phyloP scores from a whole-genome alignment of 1,284 basidiomycete genomes.

The Inonotus hispidus region DNA sequence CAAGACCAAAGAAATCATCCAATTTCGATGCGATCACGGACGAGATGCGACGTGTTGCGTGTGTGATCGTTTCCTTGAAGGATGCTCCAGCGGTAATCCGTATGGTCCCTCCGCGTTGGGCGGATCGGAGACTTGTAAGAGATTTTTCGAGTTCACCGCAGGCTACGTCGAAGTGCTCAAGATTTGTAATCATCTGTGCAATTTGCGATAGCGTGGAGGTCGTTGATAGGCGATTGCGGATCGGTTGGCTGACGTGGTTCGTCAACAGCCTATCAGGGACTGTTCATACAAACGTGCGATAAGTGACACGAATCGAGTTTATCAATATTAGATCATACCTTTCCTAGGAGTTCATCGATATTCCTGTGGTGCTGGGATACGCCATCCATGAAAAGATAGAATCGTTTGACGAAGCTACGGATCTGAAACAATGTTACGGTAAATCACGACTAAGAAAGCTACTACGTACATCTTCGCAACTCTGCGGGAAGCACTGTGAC shows the following conservation, averaged over 20 bases:
- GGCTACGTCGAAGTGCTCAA: constrained; percentile 88
- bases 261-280: constrained; percentile 84
- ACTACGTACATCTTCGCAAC: constrained; percentile 79
- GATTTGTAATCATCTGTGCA: constrained; percentile 89
- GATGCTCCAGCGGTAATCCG: constrained; percentile 60
- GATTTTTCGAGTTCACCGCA: constrained; percentile 86
- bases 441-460: background rate
- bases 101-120: constrained; percentile 79
- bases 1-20: constrained; percentile 93
- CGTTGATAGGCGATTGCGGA: constrained; percentile 64
- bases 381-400: constrained; percentile 95
- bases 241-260: constrained; percentile 75
- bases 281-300: constrained; percentile 28
- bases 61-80: constrained; percentile 66
- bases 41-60: constrained; percentile 77
- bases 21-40: constrained; percentile 86
- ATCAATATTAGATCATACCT: constrained; percentile 41
- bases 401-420: constrained; percentile 89
- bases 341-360: constrained; percentile 88
- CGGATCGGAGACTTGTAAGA: constrained; percentile 76
- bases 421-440: constrained; percentile 45
- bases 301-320: background rate
- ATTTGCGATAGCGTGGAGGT: constrained; percentile 89
- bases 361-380: constrained; percentile 88
- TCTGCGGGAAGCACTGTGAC: constrained; percentile 92